Percentiles rank a stretch among this genome's conserved stretches.
Conservation (phyloP, 129 eudicot species). For the Pseudognaphalium luteoalbum region DNA sequence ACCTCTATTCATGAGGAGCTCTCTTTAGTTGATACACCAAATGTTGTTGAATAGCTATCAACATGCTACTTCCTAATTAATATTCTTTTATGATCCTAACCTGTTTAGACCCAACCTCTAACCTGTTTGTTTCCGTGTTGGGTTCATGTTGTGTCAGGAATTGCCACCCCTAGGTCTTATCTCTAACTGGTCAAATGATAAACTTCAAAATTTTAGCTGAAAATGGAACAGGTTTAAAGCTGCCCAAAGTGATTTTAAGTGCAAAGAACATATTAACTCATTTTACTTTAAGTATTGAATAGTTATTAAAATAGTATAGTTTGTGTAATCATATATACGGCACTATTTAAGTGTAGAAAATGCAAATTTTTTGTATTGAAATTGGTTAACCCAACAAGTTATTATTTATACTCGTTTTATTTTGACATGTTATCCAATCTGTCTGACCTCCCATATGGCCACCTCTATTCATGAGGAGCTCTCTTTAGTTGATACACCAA, state of each 20-base stretch:
- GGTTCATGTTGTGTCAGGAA: neutral
- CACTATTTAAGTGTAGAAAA: neutral
- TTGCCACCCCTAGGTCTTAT: neutral
- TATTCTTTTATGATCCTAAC: slow-evolving; percentile 1
- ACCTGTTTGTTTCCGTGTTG: neutral
- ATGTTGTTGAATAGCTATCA: slow-evolving; percentile 12
- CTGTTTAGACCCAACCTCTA: too few species aligned
- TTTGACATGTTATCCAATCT: slow-evolving; percentile 7
- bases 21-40: slow-evolving; percentile 8
- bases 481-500: slow-evolving; percentile 8
- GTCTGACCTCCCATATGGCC: neutral
- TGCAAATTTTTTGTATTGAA: neutral
- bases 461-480: neutral
- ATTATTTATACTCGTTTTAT: neutral
- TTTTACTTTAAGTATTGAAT: neutral
- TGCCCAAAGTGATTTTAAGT: slow-evolving; percentile 6
- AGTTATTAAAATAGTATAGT: neutral
- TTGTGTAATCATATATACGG: neutral
- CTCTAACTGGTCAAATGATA: neutral
- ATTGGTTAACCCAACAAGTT: neutral
- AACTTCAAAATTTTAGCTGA: neutral
- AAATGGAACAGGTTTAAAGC: neutral
- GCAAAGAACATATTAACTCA: slow-evolving; percentile 2
- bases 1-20: neutral
- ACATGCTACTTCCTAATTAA: slow-evolving; percentile 19